Evolutionary conservation across 768 basidiomycete species (phyloP), one percentile per base, ranked within the genome.

Genomic region (Lactarius quietus): DNA sequence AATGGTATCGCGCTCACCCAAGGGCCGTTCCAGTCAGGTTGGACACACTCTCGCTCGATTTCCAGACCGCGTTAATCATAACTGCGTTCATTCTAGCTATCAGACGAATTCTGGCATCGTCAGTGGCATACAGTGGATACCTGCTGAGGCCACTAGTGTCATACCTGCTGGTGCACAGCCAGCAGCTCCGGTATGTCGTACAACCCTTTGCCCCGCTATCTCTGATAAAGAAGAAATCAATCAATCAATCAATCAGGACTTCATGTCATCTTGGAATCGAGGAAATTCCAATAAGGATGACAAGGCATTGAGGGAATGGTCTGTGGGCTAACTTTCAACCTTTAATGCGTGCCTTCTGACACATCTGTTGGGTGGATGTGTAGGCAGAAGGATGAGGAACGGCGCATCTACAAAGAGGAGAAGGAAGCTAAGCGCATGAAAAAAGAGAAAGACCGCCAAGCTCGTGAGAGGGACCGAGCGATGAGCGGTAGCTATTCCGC

Each of bases 1-100:
- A 71, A 57, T 57, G 61, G 63, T 63, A 63, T 69, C 66, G 65
- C 58, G 51, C 45, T 71, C 69, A 45, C 63, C 51, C 41, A 64
- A 91, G 89, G 77, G 89, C 89, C 62, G 86, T 90, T 45, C 75
- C 86, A 63, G 89, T 89, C 43, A 90, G 88, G 90, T 89, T 73
- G 60, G 78, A 74, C 52, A 59, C 41, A 36, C 61, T 23, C 35
- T 60, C 48, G 59, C 48, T 63, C 61, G 35, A 57, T 43, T 48
- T 9, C 26, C 8, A 41, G 26, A 51, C 57, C 55, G 41, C 39
- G 35, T 56, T 33, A 36, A 26, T 48, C 52, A 54, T 12, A 17
- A 17, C 15, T 23, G 4, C 28, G 43, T 51, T 48, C 17, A n/a
- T 31, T 39, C 41, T 62, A 92, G 90, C 71, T 92, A 92, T 76